These are phyloP conservation scores for Drechslerella dactyloides DNA, from an alignment of 2,329 filamentous ascomycete species.

Conservation along the genomic window DNA sequence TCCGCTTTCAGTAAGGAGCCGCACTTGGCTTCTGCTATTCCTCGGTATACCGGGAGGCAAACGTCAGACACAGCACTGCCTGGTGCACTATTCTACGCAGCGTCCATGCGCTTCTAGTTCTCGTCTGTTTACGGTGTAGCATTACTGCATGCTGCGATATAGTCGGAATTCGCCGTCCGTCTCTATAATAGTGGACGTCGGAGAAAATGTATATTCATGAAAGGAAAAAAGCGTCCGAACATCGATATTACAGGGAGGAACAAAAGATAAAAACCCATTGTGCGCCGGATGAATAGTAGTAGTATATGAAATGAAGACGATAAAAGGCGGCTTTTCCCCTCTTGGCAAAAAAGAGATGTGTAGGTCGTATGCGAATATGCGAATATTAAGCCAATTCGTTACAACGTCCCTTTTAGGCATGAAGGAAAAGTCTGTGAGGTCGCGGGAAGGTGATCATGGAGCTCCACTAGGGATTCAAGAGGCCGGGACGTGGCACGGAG, in stretches of 20 bases:
- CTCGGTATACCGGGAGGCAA: not conserved
- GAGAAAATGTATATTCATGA: conserved; percentile 51
- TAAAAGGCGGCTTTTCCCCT: conserved; percentile 36
- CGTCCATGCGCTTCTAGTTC: not conserved
- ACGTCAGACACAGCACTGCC: not conserved
- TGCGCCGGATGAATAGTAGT: conserved; percentile 51
- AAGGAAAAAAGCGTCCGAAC: conserved; percentile 34
- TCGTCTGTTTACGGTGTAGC: not conserved
- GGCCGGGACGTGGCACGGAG: conserved; percentile 53
- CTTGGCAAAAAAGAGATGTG: conserved; percentile 27
- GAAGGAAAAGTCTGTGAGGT: conserved; percentile 21
- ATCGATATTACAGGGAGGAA: conserved; percentile 49
- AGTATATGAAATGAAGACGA: conserved; percentile 40
- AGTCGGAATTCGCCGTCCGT: conserved; percentile 6
- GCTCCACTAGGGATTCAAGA: conserved; percentile 17
- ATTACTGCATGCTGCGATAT: not conserved
- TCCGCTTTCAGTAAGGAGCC: conserved; percentile 18
- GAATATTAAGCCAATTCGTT: conserved; percentile 48
- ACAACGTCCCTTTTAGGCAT: conserved; percentile 42
- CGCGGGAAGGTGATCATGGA: conserved; percentile 7
- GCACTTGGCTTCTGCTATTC: conserved; percentile 14
- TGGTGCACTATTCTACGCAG: not conserved
- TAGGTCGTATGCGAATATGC: conserved; percentile 11
- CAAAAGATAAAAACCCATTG: conserved; percentile 43
- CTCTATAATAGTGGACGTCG: conserved; percentile 33